Percentiles rank a stretch among this genome's conserved stretches.
phyloP scores from a whole-genome alignment of 768 basidiomycete genomes.

The Gloeophyllum trabeum region DNA sequence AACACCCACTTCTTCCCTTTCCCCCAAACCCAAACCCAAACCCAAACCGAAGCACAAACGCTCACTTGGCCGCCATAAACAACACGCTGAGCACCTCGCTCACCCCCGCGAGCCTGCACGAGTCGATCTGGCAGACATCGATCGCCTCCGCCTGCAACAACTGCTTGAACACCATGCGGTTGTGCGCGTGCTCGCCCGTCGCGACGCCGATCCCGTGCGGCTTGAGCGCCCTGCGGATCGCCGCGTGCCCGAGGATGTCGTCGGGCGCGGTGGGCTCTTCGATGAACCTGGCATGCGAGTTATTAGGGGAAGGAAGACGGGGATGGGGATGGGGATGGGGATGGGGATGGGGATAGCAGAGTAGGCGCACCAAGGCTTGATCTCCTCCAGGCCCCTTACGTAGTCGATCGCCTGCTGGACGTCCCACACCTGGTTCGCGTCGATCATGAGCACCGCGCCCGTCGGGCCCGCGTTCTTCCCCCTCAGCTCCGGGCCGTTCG shows the following conservation, averaged over 20 bases:
- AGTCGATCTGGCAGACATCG: conserved; percentile 93
- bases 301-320: not conserved
- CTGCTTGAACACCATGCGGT: conserved; percentile 94
- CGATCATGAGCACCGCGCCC: conserved; percentile 92
- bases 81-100: conserved; percentile 87
- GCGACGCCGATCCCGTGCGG: conserved; percentile 82
- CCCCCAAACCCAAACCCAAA: too few relatives aligned
- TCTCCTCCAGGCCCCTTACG: conserved; percentile 62
- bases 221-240: conserved; percentile 67
- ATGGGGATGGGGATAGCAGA: not conserved
- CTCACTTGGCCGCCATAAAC: conserved; percentile 81
- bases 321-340: not conserved
- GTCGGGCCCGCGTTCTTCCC: conserved; percentile 95
- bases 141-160: conserved; percentile 84
- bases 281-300: conserved; percentile 52
- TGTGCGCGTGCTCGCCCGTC: conserved; percentile 92
- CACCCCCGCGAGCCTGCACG: conserved; percentile 87
- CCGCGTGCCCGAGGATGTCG: conserved; percentile 78
- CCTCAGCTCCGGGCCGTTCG: conserved; percentile 45
- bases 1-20: not conserved
- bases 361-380: conserved; percentile 73
- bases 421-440: conserved; percentile 96
- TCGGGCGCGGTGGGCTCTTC: conserved; percentile 92
- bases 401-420: conserved; percentile 90
- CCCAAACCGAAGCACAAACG: conserved; percentile 2